Evolutionary conservation across 2,329 filamentous ascomycete species (phyloP), one percentile per base, ranked within the genome.

Genomic region (Rachicladosporium sp.): DNA sequence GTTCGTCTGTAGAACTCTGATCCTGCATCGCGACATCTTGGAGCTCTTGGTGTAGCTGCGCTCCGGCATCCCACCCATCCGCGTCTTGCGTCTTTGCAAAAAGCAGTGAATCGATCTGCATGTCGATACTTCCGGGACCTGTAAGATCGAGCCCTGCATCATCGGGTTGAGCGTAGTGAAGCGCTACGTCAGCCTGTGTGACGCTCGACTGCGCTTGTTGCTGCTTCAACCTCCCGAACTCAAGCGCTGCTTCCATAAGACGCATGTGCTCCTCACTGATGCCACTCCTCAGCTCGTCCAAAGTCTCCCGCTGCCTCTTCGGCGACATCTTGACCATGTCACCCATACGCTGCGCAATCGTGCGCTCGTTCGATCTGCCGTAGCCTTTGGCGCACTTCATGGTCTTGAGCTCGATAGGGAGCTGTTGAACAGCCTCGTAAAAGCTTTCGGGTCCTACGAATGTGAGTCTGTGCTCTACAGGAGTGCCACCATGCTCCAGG

Each of bases 301-400:
- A 29, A 6, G 37, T 21, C 30, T 44, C 43, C n/a, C 21, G 31
- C 31, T 29, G 29, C 23, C 46, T 48, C 9, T 21, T 31, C 6
- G 38, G 29, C 19, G 42, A 45, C 47, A 46, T 48, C 33, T 46
- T 42, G 5, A 23, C 13, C 29, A 51, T 40, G 33, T 50, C 45
- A 15, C 34, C 37, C 9, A 50, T 15, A 4, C 44, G 43, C 34
- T 50, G 43, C n/a, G 19, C 33, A 3, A 50, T 36, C 6, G 43
- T 48, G 13, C 47, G 40, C 9, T n/a, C 27, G 8, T 13, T 11
- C 13, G 36, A 29, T 19, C 41, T 41, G 15, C 21, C 15, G n/a
- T 37, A 43, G n/a, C 42, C 39, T 3, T 35, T 39, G 3, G 42
- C 11, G 15, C 33, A 43, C 37, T 46, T 42, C 12, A n/a, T 31